phyloP scores from a whole-genome alignment of 176 grass and related monocot genomes.

The Carex cristatella region DNA sequence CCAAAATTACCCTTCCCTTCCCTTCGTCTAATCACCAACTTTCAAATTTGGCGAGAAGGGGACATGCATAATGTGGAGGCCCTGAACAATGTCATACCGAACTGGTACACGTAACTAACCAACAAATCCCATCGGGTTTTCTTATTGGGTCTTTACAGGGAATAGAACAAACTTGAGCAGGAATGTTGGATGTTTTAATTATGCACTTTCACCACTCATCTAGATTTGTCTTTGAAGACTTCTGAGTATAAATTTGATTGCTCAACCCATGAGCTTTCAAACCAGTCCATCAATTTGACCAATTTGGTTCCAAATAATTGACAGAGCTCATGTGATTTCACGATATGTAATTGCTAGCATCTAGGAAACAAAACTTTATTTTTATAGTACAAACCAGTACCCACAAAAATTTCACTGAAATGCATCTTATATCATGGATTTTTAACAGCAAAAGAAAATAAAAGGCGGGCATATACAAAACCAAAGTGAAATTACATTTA shows the following conservation, averaged over 20 bases:
- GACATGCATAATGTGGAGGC: no score
- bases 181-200: no score
- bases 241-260: background rate
- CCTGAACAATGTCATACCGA: no score
- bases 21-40: no score
- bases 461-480: background rate
- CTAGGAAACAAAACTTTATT: background rate
- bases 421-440: background rate
- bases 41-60: no score
- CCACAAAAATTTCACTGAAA: background rate
- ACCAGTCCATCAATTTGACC: background rate
- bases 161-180: no score
- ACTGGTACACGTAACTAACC: no score
- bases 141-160: no score
- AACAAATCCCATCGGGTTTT: no score
- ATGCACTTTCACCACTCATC: no score
- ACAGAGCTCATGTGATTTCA: background rate
- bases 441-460: background rate
- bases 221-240: no score
- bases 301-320: background rate
- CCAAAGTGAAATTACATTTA: background rate
- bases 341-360: background rate
- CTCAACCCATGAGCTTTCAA: background rate
- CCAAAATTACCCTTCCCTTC: no score
- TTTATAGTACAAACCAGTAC: background rate